phyloP scores from a whole-genome alignment of 2,329 filamentous ascomycete species.

The Metarhizium brunneum region DNA sequence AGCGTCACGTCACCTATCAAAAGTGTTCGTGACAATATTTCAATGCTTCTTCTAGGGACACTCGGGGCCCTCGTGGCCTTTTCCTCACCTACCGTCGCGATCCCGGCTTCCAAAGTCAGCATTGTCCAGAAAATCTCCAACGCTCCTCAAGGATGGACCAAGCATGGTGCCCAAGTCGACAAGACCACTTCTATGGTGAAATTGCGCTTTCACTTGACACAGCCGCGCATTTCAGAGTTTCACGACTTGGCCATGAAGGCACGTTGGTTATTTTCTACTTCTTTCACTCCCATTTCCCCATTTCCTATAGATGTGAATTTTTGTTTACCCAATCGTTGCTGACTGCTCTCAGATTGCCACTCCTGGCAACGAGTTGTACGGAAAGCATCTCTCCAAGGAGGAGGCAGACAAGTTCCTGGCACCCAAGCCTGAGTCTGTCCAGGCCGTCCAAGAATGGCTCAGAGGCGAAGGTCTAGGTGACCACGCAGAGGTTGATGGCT shows the following conservation, averaged over 20 bases:
- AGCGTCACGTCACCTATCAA: background rate
- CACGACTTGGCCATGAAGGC: conserved; percentile 3
- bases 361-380: conserved; percentile 3
- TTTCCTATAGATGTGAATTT: background rate
- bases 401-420: conserved; percentile 3
- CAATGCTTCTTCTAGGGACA: background rate
- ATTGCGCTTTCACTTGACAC: conserved; percentile 4
- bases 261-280: background rate
- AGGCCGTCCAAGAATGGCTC: conserved; percentile 3
- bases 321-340: background rate
- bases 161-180: background rate
- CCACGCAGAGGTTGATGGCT: background rate
- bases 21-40: background rate
- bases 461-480: background rate
- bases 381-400: conserved; percentile 5
- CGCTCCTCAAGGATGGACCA: conserved; percentile 4
- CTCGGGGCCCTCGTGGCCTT: background rate
- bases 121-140: background rate
- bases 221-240: conserved; percentile 4
- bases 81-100: background rate
- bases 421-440: conserved; percentile 1
- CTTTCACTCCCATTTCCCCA: too few species aligned
- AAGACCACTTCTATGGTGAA: conserved; percentile 4
- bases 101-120: background rate
- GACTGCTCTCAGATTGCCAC: conserved; percentile 3